Percentiles rank a stretch among this genome's conserved stretches.
These are phyloP conservation scores for Lachnellula willkommii DNA, from an alignment of 2,329 filamentous ascomycete species.

Conservation along the genomic window DNA sequence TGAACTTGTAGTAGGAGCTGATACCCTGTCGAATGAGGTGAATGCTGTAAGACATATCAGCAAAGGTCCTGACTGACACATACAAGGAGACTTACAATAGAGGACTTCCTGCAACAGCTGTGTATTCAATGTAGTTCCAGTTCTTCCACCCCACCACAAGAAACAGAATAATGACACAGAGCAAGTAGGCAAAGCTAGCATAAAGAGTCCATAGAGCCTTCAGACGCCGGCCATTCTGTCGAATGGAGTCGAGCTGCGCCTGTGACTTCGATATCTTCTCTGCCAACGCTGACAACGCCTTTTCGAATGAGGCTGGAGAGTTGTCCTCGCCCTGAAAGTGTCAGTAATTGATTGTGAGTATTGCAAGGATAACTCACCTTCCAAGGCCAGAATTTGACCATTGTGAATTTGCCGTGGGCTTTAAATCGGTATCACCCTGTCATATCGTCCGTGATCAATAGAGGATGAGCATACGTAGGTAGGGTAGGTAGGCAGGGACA, in stretches of 20 bases:
- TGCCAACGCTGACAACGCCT: conserved; percentile 75
- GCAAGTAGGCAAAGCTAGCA: conserved; percentile 81
- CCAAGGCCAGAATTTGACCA: conserved; percentile 87
- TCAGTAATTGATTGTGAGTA: conserved; percentile 1
- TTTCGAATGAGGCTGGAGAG: conserved; percentile 90
- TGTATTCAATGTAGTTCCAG: conserved; percentile 73
- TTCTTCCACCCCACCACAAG: conserved; percentile 81
- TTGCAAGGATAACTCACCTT: conserved; percentile 48
- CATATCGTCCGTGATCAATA: conserved; percentile 13
- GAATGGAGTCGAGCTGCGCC: conserved; percentile 65
- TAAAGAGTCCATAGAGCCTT: conserved; percentile 89
- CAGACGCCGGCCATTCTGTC: conserved; percentile 67
- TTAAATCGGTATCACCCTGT: conserved; percentile 10
- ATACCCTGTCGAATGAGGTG: conserved; percentile 65
- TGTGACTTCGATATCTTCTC: conserved; percentile 74
- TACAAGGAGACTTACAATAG: conserved; percentile 55
- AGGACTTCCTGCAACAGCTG: conserved; percentile 71
- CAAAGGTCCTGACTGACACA: background rate
- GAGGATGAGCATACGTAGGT: background rate
- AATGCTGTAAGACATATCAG: conserved; percentile 54
- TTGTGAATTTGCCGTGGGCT: conserved; percentile 34
- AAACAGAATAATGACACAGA: conserved; percentile 74
- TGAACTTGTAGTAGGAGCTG: conserved; percentile 72
- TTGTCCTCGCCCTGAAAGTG: conserved; percentile 61
- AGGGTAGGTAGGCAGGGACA: background rate